phyloP scores from a whole-genome alignment of 805 yeast species.

The Myxozyma kluyveri region DNA sequence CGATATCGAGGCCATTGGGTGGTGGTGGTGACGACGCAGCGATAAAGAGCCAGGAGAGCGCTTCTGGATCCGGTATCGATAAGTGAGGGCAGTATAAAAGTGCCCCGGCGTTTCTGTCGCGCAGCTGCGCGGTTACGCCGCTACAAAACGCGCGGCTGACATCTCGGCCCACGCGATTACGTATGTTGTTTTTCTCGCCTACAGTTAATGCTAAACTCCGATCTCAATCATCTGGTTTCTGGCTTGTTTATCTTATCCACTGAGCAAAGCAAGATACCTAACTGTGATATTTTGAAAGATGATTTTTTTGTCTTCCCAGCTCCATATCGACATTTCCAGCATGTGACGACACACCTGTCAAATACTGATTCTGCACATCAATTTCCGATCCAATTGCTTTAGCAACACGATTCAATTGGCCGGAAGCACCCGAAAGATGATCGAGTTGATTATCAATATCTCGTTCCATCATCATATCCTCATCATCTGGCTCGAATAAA shows the following conservation, averaged over 20 bases:
- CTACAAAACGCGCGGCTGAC: too few species aligned
- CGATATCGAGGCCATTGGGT: constrained; percentile 4
- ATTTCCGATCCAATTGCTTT: background rate
- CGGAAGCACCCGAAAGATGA: background rate
- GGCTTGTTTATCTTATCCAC: background rate
- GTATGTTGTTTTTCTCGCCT: background rate
- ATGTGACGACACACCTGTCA: background rate
- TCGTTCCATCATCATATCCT: constrained; percentile 13
- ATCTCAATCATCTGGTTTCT: background rate
- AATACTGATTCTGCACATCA: background rate
- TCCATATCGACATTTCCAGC: too few species aligned
- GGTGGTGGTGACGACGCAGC: background rate
- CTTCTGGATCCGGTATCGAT: background rate
- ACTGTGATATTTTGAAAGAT: background rate
- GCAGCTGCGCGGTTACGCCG: too few species aligned
- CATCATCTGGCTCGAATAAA: constrained; percentile 12
- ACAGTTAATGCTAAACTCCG: background rate
- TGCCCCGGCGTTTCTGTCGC: background rate
- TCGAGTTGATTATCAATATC: constrained; percentile 3
- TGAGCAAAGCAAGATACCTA: background rate
- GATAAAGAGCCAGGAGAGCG: background rate
- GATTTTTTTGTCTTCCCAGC: background rate
- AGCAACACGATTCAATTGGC: background rate
- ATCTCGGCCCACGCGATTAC: background rate
- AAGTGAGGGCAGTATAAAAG: background rate